Percentiles rank a stretch among this genome's conserved stretches.
phyloP scores from a whole-genome alignment of 2,329 filamentous ascomycete genomes.

The Teratosphaeria zuluensis region DNA sequence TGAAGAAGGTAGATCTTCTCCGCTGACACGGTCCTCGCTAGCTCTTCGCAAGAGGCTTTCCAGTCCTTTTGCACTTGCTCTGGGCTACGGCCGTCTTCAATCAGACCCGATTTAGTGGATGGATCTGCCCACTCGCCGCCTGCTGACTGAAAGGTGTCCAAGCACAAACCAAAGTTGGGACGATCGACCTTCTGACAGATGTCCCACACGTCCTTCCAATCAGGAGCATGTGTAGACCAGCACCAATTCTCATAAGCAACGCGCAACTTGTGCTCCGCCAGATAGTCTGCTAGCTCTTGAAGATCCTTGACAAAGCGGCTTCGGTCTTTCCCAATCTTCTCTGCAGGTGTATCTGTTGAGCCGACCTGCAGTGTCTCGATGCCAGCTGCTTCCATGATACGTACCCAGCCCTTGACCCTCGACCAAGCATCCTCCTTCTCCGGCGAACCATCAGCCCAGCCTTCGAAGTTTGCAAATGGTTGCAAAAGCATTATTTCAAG shows the following conservation, averaged over 20 bases:
- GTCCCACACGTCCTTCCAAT: conserved; percentile 60
- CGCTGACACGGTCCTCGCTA: conserved; percentile 48
- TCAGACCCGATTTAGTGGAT: conserved; percentile 49
- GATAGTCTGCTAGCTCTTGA: conserved; percentile 52
- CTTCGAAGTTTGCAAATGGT: conserved; percentile 68
- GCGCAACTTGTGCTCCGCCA: conserved; percentile 47
- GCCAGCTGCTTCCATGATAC: conserved; percentile 59
- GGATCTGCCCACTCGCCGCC: conserved; percentile 67
- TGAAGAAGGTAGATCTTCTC: conserved; percentile 69
- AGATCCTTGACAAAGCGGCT: conserved; percentile 52
- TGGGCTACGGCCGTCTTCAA: conserved; percentile 37
- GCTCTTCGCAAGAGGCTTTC: conserved; percentile 18
- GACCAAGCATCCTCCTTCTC: conserved; percentile 54
- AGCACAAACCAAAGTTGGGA: conserved; percentile 60
- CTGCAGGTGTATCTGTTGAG: conserved; percentile 51
- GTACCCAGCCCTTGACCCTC: conserved; percentile 56
- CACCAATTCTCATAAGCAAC: conserved; percentile 77
- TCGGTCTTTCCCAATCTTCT: conserved; percentile 43
- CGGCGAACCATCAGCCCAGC: conserved; percentile 51
- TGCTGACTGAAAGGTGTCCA: conserved; percentile 69
- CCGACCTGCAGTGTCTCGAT: conserved; percentile 62
- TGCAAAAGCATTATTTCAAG: conserved; percentile 63
- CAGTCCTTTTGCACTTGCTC: conserved; percentile 39
- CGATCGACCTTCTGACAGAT: conserved; percentile 55
- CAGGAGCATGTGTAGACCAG: conserved; percentile 61